These are phyloP conservation scores for Curvularia lunata DNA, from an alignment of 2,329 filamentous ascomycete species.

Conservation along the genomic window DNA sequence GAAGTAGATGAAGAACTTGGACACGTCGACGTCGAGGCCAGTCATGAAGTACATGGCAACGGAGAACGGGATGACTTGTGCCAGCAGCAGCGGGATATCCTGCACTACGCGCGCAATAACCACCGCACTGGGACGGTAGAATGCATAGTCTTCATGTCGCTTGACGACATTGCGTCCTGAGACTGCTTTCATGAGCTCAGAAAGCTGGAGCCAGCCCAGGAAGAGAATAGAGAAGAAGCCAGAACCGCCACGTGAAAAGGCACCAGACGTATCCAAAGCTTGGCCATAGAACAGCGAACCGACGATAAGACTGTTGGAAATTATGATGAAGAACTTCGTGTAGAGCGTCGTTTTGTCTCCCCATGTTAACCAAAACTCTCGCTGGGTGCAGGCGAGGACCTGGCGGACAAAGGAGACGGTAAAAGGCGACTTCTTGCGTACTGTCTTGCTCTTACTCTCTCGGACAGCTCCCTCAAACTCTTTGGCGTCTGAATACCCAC, in stretches of 20 bases:
- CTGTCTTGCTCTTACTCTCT: slow-evolving; percentile 69
- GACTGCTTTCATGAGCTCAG: slow-evolving; percentile 79
- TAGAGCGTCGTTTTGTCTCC: slow-evolving; percentile 74
- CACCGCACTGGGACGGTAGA: slow-evolving; percentile 72
- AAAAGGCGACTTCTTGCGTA: slow-evolving; percentile 73
- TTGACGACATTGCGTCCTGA: slow-evolving; percentile 72
- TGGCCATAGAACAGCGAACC: slow-evolving; percentile 79
- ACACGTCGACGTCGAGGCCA: slow-evolving; percentile 62
- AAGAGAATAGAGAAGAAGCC: slow-evolving; percentile 72
- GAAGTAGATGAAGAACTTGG: slow-evolving; percentile 71
- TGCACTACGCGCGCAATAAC: slow-evolving; percentile 66
- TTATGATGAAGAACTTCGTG: slow-evolving; percentile 80
- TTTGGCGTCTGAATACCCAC: slow-evolving; percentile 65
- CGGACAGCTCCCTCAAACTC: slow-evolving; percentile 70
- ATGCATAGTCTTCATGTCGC: slow-evolving; percentile 71
- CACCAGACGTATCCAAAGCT: slow-evolving; percentile 63
- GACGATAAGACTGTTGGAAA: slow-evolving; percentile 76
- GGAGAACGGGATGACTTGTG: slow-evolving; percentile 64
- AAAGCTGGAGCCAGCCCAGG: slow-evolving; percentile 73
- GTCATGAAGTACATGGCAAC: slow-evolving; percentile 72
- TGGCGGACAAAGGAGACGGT: slow-evolving; percentile 77
- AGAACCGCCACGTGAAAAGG: slow-evolving; percentile 68
- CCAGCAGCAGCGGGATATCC: slow-evolving; percentile 66
- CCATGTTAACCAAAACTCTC: slow-evolving; percentile 79
- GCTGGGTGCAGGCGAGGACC: slow-evolving; percentile 70